A percentile compares a stretch with the other conserved stretches of the same genome.
phyloP scores from a whole-genome alignment of 306 rosid species.

The Vicia villosa region DNA sequence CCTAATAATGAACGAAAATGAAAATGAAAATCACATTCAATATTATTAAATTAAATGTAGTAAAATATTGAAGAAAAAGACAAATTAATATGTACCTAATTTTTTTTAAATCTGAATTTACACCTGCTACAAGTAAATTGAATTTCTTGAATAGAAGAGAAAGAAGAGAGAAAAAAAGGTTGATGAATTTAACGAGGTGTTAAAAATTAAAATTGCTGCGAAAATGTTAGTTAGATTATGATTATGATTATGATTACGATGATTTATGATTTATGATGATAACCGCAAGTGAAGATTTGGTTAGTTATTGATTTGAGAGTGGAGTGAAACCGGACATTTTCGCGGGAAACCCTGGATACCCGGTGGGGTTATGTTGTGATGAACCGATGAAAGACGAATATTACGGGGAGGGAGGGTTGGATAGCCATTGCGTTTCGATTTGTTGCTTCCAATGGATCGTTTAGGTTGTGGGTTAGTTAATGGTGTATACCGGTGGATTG shows the following conservation, averaged over 20 bases:
- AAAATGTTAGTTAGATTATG: slow-evolving; percentile 21
- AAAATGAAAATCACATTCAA: slow-evolving; percentile 2
- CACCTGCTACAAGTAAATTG: slow-evolving; percentile 58
- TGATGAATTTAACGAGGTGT: slow-evolving; percentile 15
- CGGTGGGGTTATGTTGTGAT: slow-evolving; percentile 33
- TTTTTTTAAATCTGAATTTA: slow-evolving; percentile 30
- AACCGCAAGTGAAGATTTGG: background rate
- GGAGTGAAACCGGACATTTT: slow-evolving; percentile 45
- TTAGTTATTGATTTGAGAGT: slow-evolving; percentile 2
- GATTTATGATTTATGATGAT: background rate
- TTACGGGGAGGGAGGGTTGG: slow-evolving; percentile 52
- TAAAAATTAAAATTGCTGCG: slow-evolving; percentile 48
- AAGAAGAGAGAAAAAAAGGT: background rate
- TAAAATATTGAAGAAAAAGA: slow-evolving; percentile 25
- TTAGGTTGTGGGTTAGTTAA: no score
- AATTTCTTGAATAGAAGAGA: slow-evolving; percentile 21
- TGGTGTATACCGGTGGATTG: no score
- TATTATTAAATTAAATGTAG: slow-evolving; percentile 11
- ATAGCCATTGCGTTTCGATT: slow-evolving; percentile 19
- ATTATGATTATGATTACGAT: background rate
- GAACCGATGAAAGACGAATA: slow-evolving; percentile 19
- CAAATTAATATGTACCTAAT: slow-evolving; percentile 18
- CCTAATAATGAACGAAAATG: slow-evolving; percentile 25
- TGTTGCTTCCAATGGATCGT: slow-evolving; percentile 9
- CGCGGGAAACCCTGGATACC: slow-evolving; percentile 60